phyloP scores from a whole-genome alignment of 148 eudicot genomes.

The Chenopodium formosanum region DNA sequence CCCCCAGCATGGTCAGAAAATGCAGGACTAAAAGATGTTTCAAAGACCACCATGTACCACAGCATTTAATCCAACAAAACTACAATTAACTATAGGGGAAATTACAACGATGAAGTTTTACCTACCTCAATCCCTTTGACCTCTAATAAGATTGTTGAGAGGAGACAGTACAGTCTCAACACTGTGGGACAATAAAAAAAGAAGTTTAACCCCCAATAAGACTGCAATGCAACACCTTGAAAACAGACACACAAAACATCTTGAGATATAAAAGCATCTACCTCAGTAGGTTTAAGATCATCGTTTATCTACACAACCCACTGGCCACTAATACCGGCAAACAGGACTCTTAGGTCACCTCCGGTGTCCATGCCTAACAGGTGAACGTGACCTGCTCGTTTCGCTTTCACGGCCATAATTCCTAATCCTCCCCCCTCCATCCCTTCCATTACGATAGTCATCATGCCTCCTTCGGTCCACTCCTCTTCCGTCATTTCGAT shows the following conservation, averaged over 20 bases:
- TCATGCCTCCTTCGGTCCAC: conserved; percentile 38
- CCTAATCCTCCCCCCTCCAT: conserved; percentile 66
- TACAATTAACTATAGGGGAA: conserved; percentile 10
- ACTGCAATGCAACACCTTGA: conserved; percentile 26
- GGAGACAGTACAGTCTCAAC: conserved; percentile 42
- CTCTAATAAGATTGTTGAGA: conserved; percentile 38
- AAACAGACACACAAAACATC: conserved; percentile 33
- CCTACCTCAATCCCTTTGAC: conserved; percentile 46
- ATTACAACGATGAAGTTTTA: conserved; percentile 29
- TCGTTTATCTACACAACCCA: conserved; percentile 30
- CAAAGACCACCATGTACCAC: conserved; percentile 15
- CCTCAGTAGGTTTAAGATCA: conserved; percentile 46
- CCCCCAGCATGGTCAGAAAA: conserved; percentile 16
- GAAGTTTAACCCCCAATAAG: conserved; percentile 34
- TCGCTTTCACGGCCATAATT: conserved; percentile 48
- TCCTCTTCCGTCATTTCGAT: conserved; percentile 51
- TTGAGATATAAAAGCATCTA: conserved; percentile 38
- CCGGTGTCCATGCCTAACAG: conserved; percentile 51
- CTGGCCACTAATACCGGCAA: conserved; percentile 28
- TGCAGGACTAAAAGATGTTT: conserved; percentile 4
- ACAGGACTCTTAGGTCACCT: conserved; percentile 49
- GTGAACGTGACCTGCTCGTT: conserved; percentile 78
- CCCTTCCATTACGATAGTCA: conserved; percentile 61
- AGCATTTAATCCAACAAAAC: conserved; percentile 25
- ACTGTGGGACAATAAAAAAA: conserved; percentile 45